Evolutionary conservation across 2,329 filamentous ascomycete species (phyloP), one percentile per base, ranked within the genome.

Genomic region (Penicillium capsulatum): DNA sequence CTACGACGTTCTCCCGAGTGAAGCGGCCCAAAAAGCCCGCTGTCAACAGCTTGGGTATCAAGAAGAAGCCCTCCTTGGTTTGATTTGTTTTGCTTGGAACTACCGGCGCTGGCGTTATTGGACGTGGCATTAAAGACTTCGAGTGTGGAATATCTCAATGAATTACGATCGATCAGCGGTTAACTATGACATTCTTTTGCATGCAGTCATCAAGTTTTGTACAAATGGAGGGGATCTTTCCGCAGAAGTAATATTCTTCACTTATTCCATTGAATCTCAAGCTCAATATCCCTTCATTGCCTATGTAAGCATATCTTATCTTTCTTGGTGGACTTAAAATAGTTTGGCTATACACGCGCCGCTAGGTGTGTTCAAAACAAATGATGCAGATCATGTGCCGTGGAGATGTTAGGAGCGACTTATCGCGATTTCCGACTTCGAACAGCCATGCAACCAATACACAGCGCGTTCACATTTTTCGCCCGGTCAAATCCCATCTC

Each of bases 1-100:
- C 83, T 3, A 51, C 57, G 15, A 80, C 79, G 0, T 94, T 91
- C 58, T 84, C 85, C 63, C 75, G 85, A 44, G 78, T 81, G 30
- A 74, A 83, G 34, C 95, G 94, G 70, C 84, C 87, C 69, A 97
- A 95, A 70, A 94, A 92, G 66, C 81, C 92, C 43, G 77, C 84
- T 41, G 72, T 80, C 1, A 81, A 83, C 10, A 70, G 82, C 15
- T 65, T 95, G 34, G 89, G 90, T 1, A 90, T 96, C 55, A 96
- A 95, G 72, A 92, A 87, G 74, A 91, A 89, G 67, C 70, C 75
- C 11, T 71, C 76, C 1, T 57, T 82, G 36, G 52, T 62, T 15
- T 62, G 45, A 52, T 31, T 9, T 26, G 36, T 31, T 31, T 31
- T 33, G 15, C 33, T 37, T 33, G 5, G 33, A 34, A 38, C 36